These are phyloP conservation scores for Scopulariopsis brevicaulis DNA, from an alignment of 2,329 filamentous ascomycete genomes.

Conservation along the genomic window DNA sequence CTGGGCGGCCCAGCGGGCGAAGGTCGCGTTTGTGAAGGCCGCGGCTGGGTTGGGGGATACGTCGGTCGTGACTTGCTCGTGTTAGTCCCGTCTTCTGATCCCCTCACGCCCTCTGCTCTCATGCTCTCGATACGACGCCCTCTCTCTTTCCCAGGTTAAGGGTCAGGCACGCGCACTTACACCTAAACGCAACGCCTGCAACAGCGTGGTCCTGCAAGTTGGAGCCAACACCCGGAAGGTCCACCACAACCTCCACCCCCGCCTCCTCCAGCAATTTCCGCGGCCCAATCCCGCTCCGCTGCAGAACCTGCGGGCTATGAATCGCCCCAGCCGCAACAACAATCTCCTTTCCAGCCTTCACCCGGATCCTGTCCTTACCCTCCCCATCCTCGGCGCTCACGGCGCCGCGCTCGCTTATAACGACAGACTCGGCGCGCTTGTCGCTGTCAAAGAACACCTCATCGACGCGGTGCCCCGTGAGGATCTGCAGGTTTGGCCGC, in stretches of 20 bases:
- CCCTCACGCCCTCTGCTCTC: background rate
- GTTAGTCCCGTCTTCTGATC: background rate
- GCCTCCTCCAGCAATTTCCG: constrained; percentile 29
- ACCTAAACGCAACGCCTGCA: background rate
- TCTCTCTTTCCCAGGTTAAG: background rate
- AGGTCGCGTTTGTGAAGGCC: constrained; percentile 13
- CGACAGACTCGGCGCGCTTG: constrained; percentile 5
- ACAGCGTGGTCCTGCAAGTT: constrained; percentile 39
- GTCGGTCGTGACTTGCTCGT: background rate
- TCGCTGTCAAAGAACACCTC: constrained; percentile 23
- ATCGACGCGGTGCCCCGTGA: constrained; percentile 29
- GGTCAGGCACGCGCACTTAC: background rate
- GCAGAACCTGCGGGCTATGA: constrained; percentile 41
- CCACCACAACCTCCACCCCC: constrained; percentile 30
- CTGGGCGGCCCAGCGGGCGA: constrained; percentile 9
- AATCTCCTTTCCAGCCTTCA: constrained; percentile 26
- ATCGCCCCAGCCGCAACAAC: constrained; percentile 39
- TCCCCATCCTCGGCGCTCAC: constrained; percentile 1
- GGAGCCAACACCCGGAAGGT: constrained; percentile 39
- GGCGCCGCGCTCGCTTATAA: background rate
- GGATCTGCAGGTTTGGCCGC: constrained; percentile 2
- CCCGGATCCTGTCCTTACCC: constrained; percentile 9
- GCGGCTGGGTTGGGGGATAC: constrained; percentile 15
- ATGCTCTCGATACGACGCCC: background rate
- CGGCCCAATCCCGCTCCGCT: constrained; percentile 37